These are phyloP conservation scores for Capsicum chinense DNA, from an alignment of 257 asterid genomes.

Conservation along the genomic window DNA sequence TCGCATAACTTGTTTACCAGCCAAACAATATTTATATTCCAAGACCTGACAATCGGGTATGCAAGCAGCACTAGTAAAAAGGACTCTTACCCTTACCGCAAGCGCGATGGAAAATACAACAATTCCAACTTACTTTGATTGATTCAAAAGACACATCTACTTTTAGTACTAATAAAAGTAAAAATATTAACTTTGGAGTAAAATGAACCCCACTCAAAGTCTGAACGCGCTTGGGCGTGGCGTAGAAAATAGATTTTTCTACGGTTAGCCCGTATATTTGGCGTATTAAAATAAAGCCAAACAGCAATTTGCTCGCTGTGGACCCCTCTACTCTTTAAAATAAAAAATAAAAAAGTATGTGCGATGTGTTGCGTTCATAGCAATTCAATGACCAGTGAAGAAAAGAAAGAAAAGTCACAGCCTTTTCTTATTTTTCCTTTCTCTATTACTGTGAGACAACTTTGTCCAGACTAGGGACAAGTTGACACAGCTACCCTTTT, in stretches of 20 bases:
- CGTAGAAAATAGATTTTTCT: constrained; percentile 27
- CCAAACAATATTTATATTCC: too few relatives aligned
- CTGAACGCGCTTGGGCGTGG: too few relatives aligned
- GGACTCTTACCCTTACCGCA: too few relatives aligned
- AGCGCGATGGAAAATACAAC: too few relatives aligned
- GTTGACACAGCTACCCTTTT: constrained; percentile 41
- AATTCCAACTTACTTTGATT: too few relatives aligned
- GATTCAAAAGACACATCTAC: neutral
- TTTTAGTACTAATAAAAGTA: too few relatives aligned
- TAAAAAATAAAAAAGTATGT: neutral
- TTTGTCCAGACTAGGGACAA: constrained; percentile 28
- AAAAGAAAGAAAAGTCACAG: constrained; percentile 16
- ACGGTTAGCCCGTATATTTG: constrained; percentile 54
- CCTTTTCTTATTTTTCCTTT: constrained; percentile 36
- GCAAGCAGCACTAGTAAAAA: too few relatives aligned
- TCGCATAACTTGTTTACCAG: too few relatives aligned
- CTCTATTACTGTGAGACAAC: constrained; percentile 33
- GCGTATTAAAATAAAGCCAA: constrained; percentile 44
- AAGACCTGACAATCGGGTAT: too few relatives aligned
- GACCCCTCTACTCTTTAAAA: neutral
- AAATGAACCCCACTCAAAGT: neutral
- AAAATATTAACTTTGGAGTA: neutral
- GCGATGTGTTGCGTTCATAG: constrained; percentile 48
- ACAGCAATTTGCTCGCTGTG: neutral
- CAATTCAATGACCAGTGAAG: constrained; percentile 53